Evolutionary conservation across 495 filamentous ascomycete species (phyloP).

Genomic region (Echria macrotheca): DNA sequence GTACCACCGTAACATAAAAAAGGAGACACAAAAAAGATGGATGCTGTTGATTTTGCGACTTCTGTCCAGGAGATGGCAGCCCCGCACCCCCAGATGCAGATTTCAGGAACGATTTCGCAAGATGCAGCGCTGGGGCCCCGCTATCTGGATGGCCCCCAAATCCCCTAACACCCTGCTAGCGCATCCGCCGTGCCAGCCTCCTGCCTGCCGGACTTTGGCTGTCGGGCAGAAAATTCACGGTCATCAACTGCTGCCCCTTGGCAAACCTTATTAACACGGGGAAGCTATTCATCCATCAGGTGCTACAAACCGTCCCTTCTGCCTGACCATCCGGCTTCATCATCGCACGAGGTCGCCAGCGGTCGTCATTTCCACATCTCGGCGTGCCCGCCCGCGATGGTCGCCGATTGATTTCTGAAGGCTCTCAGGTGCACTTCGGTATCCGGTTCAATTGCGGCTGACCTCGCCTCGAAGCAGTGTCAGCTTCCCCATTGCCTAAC

Average conservation of each 20-base stretch:
- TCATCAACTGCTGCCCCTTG: neutral
- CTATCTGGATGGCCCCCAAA: neutral
- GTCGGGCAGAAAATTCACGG: conserved; percentile 9
- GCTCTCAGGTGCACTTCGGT: neutral
- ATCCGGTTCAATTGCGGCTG: conserved; percentile 5
- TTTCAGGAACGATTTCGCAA: neutral
- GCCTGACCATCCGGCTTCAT: neutral
- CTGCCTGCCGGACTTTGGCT: neutral
- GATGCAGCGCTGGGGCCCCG: neutral
- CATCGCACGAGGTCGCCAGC: neutral
- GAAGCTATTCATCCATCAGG: neutral
- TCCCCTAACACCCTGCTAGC: conserved; percentile 1
- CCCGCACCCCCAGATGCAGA: neutral
- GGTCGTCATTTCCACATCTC: neutral
- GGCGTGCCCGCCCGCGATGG: no score
- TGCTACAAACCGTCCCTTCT: conserved; percentile 1
- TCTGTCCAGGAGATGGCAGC: no score
- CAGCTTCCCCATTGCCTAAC: neutral
- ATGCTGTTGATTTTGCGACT: no score
- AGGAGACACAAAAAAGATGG: no score
- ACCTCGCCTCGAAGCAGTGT: conserved; percentile 8
- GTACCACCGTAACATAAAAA: no score
- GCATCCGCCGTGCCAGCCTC: neutral
- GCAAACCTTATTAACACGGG: neutral
- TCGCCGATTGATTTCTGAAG: neutral